Evolutionary conservation across 2,329 filamentous ascomycete species (phyloP), one percentile per base, ranked within the genome.

Genomic region (Esteya vermicola): DNA sequence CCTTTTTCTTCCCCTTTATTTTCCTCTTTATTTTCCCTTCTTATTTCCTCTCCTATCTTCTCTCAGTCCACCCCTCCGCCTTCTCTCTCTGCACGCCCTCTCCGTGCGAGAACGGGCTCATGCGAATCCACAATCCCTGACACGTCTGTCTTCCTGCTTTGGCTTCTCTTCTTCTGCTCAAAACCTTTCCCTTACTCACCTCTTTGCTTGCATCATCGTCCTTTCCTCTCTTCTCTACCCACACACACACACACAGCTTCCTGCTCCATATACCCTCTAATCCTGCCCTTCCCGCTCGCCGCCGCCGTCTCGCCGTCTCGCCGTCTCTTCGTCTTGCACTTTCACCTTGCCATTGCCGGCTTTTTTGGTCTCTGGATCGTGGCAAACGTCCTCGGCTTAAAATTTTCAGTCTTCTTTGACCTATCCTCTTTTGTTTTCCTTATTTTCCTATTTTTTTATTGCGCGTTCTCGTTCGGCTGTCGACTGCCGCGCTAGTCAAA

Each of bases 51-150:
- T 26, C 36, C 36, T 37, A 20, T 19, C 26, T 19, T 22, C 23
- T 5, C 18, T 31, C 18, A 14, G n/a, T 19, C 16, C 16, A 27
- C 39, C 33, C 21, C 28, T 21, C 35, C 21, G n/a, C 16, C n/a
- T 14, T 30, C n/a, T 25, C 27, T n/a, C n/a, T n/a, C n/a, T n/a
- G n/a, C n/a, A n/a, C n/a, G n/a, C 31, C 39, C 27, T 22, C 21
- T 27, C 25, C 26, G 30, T 36, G 39, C 34, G 30, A 33, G n/a
- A 19, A 23, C 36, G n/a, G 21, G 18, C 18, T 18, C 36, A 18
- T n/a, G 35, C 37, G 28, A 39, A 32, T 36, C 33, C 26, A 27
- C n/a, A 32, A 31, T 39, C 26, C 36, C 27, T 32, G 35, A n/a
- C 38, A 33, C 37, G 30, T 33, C 22, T 23, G 16, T 30, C 22